These are phyloP conservation scores for Dictyostelium firmibasis DNA, from an alignment of 78 protist species.

Conservation along the genomic window DNA sequence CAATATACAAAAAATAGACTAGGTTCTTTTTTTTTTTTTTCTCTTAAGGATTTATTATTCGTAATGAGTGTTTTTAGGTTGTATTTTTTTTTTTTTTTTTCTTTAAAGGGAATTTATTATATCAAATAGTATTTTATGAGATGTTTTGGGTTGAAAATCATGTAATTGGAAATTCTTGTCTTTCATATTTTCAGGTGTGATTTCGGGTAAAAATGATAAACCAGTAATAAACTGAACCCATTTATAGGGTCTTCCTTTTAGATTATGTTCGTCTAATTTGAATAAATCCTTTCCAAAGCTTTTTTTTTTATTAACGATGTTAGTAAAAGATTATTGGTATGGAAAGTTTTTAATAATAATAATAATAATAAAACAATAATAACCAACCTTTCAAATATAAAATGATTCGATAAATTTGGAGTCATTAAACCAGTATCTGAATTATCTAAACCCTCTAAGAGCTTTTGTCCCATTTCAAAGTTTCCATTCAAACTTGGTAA, in stretches of 20 bases:
- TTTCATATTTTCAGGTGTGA: neutral
- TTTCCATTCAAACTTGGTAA: neutral
- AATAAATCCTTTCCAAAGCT: constrained; percentile 4
- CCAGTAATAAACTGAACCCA: constrained; percentile 73
- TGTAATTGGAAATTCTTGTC: neutral
- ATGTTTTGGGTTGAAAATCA: constrained; percentile 71
- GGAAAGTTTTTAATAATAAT: no score
- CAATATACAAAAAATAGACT: no score
- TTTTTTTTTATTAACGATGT: neutral
- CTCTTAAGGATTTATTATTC: neutral
- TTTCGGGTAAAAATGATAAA: constrained; percentile 58
- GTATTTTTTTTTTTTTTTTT: neutral
- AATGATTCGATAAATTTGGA: constrained; percentile 55
- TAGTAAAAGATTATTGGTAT: neutral
- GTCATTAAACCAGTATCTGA: constrained; percentile 47
- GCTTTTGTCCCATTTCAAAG: neutral
- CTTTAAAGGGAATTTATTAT: neutral
- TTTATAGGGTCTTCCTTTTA: constrained; percentile 57
- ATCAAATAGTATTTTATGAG: constrained; percentile 7
- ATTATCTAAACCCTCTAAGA: constrained; percentile 22
- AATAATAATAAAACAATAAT: no score
- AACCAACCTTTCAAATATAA: constrained; percentile 1
- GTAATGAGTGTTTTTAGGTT: neutral
- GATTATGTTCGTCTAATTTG: neutral
- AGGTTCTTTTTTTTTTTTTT: neutral